Conservation (phyloP, 257 asterid species). For the Salvia rosmarinus region DNA sequence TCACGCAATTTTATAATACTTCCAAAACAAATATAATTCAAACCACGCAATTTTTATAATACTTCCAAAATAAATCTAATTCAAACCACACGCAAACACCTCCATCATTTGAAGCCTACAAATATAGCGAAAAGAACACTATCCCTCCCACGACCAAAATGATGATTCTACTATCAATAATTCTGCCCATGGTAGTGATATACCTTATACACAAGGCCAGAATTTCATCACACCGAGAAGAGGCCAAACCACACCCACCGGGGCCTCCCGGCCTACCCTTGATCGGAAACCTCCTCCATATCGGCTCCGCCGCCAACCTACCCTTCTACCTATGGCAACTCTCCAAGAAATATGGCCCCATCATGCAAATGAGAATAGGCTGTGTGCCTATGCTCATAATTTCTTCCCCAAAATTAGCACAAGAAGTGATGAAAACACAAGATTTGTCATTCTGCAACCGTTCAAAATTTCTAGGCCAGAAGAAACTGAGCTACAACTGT, state of each 20-base stretch:
- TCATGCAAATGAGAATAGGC: slow-evolving; percentile 15
- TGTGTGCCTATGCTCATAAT: slow-evolving; percentile 8
- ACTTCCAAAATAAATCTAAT: too few relatives aligned
- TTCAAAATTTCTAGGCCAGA: neutral
- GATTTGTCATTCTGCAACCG: slow-evolving; percentile 24
- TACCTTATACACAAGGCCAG: neutral
- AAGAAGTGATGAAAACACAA: slow-evolving; percentile 33
- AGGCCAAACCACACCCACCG: slow-evolving; percentile 11
- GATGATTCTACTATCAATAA: neutral
- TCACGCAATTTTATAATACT: too few relatives aligned
- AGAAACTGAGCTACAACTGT: slow-evolving; percentile 18
- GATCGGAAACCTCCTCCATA: slow-evolving; percentile 35
- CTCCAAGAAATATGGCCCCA: slow-evolving; percentile 33
- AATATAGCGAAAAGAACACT: too few relatives aligned
- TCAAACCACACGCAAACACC: too few relatives aligned
- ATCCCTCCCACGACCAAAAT: neutral
- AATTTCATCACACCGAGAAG: neutral
- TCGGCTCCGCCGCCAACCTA: neutral
- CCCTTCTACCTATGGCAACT: slow-evolving; percentile 19
- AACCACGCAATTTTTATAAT: too few relatives aligned
- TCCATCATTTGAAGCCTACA: too few relatives aligned
- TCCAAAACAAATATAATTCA: too few relatives aligned
- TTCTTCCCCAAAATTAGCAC: slow-evolving; percentile 25
- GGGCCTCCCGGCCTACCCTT: slow-evolving; percentile 36
- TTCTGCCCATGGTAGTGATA: slow-evolving; percentile 16